Base-by-base conservation (phyloP, 768 basidiomycete species). In the Macrolepiota dolichaula region DNA sequence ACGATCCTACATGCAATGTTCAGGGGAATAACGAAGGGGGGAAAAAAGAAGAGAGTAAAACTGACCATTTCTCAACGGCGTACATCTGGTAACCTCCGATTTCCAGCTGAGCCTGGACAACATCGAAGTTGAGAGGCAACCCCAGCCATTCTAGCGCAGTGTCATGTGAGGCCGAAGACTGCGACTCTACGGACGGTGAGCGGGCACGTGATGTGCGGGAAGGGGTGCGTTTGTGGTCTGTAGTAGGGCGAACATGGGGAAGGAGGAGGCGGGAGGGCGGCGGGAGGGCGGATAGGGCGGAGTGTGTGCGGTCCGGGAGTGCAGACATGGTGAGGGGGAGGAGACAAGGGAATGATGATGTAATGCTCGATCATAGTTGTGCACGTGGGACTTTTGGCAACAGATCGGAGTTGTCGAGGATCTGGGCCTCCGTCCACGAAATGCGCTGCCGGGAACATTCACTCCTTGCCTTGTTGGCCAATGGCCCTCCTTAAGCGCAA, bases 41-140 rank as follows among this genome's bases (percentile, higher is more conserved):
- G n/a, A n/a, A n/a, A n/a, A n/a, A 32, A 54, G 51, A 49, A 47
- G 51, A 63, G 19, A n/a, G 51, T 29, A 11, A 44, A 22, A 65
- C 73, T 60, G 68, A 85, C 91, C 92, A 94, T 71, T 89, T 89
- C 77, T 94, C 89, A 9, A 94, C 92, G 0, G 91, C 92, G 69
- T 93, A 94, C 59, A 94, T 79, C 74, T 93, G 92, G 73, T 86
- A 92, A 1, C 87, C 87, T 19, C 77, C 69, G 24, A 91, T 68
- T 49, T 84, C 74, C 50, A 86, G 65, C 17, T 73, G 72, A 36
- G 82, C 78, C 38, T 80, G 75, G 7, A 78, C 77, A 58, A 84
- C 71, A 66, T 81, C 79, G 63, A 87, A 84, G 52, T 73, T 47
- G 51, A 76, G 75, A 19, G 78, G 76, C 10, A 74, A 68, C 0